Conservation (phyloP, 2,329 filamentous ascomycete species). For the Colletotrichum theobromicola region DNA sequence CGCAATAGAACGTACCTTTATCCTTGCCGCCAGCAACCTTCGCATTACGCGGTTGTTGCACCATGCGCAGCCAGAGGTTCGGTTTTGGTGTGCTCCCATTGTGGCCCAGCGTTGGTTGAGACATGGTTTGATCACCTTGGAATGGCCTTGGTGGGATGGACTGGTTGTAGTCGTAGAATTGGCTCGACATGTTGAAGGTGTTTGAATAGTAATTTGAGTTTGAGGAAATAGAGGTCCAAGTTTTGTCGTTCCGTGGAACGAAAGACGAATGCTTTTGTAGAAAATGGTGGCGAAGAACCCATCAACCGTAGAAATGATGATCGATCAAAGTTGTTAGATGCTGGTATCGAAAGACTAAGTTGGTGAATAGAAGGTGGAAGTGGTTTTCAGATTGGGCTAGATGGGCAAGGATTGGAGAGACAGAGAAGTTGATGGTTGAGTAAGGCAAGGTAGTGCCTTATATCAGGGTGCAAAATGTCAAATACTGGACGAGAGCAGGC, state of each 20-base stretch:
- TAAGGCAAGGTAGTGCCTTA: background rate
- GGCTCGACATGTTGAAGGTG: background rate
- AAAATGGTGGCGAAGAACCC: background rate
- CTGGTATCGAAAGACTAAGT: background rate
- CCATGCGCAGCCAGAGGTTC: constrained; percentile 36
- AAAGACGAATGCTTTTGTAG: background rate
- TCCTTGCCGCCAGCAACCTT: constrained; percentile 65
- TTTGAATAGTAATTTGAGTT: background rate
- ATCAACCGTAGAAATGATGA: background rate
- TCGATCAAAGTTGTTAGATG: background rate
- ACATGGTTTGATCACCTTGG: background rate
- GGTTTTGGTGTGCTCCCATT: background rate
- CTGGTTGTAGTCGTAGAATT: background rate
- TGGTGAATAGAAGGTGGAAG: background rate
- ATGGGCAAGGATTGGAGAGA: background rate
- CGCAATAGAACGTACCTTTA: constrained; percentile 60
- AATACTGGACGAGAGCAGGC: background rate
- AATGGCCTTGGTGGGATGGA: background rate
- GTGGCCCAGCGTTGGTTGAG: background rate
- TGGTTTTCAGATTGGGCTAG: background rate
- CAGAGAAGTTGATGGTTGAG: background rate
- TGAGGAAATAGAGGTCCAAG: background rate
- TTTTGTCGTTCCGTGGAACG: background rate
- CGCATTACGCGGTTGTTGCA: background rate
- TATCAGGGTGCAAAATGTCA: constrained; percentile 11